These are phyloP conservation scores for Rhodomyrtus psidioides DNA, from an alignment of 441 rosid species.

Conservation along the genomic window DNA sequence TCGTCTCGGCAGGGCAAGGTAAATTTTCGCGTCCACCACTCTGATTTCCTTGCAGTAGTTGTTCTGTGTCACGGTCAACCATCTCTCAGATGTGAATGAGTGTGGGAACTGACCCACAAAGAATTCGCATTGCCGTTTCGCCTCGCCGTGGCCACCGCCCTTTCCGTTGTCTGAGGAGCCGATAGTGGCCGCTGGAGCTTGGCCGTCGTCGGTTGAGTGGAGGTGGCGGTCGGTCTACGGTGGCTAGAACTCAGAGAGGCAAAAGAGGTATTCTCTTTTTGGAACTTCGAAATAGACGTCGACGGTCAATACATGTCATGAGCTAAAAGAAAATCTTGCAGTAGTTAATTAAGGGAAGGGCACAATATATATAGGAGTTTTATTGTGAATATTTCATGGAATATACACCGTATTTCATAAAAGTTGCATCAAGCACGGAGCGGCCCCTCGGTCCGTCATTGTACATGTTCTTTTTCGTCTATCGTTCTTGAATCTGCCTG, in stretches of 20 bases:
- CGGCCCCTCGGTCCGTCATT: not conserved
- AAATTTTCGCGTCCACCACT: not conserved
- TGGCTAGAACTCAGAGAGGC: not conserved
- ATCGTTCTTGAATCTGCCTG: rapidly evolving
- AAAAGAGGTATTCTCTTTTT: not conserved
- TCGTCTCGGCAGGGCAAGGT: not conserved
- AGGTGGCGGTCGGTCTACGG: not conserved
- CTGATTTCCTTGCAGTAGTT: not conserved
- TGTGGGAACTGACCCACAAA: not conserved
- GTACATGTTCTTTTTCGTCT: not conserved
- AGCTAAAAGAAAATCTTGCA: not conserved
- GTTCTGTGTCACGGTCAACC: not conserved
- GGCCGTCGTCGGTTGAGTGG: not conserved
- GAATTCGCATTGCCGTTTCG: not conserved
- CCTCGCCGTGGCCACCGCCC: not conserved
- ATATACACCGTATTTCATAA: too few species aligned
- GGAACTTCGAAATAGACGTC: not conserved
- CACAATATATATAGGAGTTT: rapidly evolving
- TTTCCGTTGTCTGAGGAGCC: not conserved
- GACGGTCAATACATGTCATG: not conserved
- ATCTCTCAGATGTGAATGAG: not conserved
- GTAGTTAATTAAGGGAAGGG: too few species aligned
- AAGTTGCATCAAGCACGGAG: not conserved
- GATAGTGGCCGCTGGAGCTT: not conserved
- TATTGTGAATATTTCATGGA: not conserved